Base-by-base conservation (phyloP, 2,329 filamentous ascomycete genomes). In the Talaromyces verruculosus region DNA sequence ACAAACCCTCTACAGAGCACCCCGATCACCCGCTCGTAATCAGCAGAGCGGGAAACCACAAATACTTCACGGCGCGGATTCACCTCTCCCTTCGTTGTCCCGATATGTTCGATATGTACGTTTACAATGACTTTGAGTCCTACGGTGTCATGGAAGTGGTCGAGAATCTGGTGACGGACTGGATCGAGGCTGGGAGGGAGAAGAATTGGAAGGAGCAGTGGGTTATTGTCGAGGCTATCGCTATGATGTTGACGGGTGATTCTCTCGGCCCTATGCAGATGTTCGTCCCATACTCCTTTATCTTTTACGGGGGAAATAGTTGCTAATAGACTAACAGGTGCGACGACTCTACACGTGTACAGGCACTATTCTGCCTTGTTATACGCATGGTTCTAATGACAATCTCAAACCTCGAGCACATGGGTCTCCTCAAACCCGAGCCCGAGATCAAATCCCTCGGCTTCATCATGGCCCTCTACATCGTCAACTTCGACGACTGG, bases 91-190 rank as follows among this genome's bases (percentile, higher is more conserved):
- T 76, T 11, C 75, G 75, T 10, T 68, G 72, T 59, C 80, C 77
- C 1, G 80, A 83, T 58, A 67, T 67, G 43, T 83, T 83, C 49
- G 19, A 19, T 6, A 79, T 84, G 77, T 73, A 81, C 69, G 77
- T 77, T 1, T 82, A 75, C 70, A 83, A 83, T 61, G 78, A 83
- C 67, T 78, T 79, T 57, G 69, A 61, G 5, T 72, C 66, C 3
- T 82, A 81, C 53, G 82, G 81, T 1, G 61, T 72, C 7, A 49
- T 83, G 0, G 81, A 84, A 71, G 68, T 81, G 0, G 28, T 82
- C 4, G 74, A 84, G 69, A 84, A 83, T 61, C 66, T 76, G 5
- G 51, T 83, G 1, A 69, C 81, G 5, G 76, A 81, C 60, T 81
- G 80, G 49, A 69, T 71, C 2, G 77, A 80, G 62, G 78, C 73